These are phyloP conservation scores for Hypomyces rosellus DNA, from an alignment of 2,329 filamentous ascomycete genomes.

Conservation along the genomic window DNA sequence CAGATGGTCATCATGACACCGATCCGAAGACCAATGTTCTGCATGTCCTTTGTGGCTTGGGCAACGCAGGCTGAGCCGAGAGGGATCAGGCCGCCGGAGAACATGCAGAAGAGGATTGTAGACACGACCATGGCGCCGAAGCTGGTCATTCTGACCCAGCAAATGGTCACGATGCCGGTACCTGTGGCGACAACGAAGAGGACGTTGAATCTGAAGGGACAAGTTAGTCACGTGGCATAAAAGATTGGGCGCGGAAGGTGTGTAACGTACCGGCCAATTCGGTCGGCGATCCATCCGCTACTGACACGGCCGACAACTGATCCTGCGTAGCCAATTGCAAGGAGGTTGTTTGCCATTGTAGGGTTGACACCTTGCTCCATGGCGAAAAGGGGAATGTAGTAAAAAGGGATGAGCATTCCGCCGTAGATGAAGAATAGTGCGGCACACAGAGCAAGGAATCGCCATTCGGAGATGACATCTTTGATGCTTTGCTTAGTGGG, in stretches of 20 bases:
- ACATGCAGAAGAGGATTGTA: constrained; percentile 23
- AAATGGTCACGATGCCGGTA: constrained; percentile 23
- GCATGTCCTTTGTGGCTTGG: constrained; percentile 23
- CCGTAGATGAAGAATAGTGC: constrained; percentile 22
- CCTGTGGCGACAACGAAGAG: constrained; percentile 17
- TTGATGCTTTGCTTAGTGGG: constrained; percentile 16
- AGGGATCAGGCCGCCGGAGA: constrained; percentile 29
- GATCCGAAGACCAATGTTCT: constrained; percentile 24
- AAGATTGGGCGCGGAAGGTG: not conserved
- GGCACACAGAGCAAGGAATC: constrained; percentile 18
- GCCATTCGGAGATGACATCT: constrained; percentile 18
- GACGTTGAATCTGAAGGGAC: constrained; percentile 34
- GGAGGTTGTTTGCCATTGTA: constrained; percentile 52
- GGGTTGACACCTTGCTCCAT: constrained; percentile 38
- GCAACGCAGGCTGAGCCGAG: constrained; percentile 26
- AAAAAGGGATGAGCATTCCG: constrained; percentile 25
- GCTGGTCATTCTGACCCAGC: constrained; percentile 23
- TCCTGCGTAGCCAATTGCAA: constrained; percentile 56
- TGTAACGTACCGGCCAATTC: constrained; percentile 33
- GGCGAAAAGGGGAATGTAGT: constrained; percentile 43
- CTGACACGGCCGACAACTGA: constrained; percentile 46
- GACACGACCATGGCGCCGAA: constrained; percentile 17
- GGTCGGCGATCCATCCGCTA: constrained; percentile 46
- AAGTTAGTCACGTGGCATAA: not conserved
- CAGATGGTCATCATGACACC: constrained; percentile 27